Evolutionary conservation across 1,139 yeast species (phyloP), one percentile per base, ranked within the genome.

Genomic region (Nadsonia starkeyi-henricii): DNA sequence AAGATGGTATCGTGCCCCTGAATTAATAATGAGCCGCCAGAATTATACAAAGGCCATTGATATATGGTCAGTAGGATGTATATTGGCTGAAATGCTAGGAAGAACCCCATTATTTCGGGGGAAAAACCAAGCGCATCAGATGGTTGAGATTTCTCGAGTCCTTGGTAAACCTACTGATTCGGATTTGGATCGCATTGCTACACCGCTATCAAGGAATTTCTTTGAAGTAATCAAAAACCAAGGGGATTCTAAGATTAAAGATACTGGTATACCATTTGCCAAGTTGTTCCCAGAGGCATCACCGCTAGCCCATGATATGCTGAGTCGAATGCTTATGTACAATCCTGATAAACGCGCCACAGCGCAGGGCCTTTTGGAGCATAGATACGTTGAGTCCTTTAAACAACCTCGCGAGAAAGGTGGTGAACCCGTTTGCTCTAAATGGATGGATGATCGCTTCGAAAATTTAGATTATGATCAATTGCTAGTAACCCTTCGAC

Each of bases 1-100:
- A 0, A 69, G 97, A 52, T 89, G 96, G 96, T 89, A 89, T 61
- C 69, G 96, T 48, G 96, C 96, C 0, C 97, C 97, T 0, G 97
- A 89, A 60, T 70, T 89, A 50, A 78, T 88, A 53, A 68, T 88
- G 51, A 77, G 85, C 20, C 73, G 75, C 47, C 72, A 74, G 51
- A 68, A 65, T 49, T 71, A 70, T 50, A 65, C 70, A 1, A 64
- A 65, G 48, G 68, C 67, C 20, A 55, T 88, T 49, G 97, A 88
- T 62, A 74, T 88, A 55, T 88, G 97, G 97, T 85, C 95, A 0
- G 89, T 85, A 19, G 97, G 96, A 1, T 88, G 96, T 66, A 85
- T 88, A 47, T 69, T 88, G 51, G 95, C 95, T 0, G 97, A 88
- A 62, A 68, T 88, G 48, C 68, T 85, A 20, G 91, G 94, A 2